A percentile compares a stretch with the other conserved stretches of the same genome.
phyloP scores from a whole-genome alignment of 768 basidiomycete genomes.

The Pisolithus marmoratus region DNA sequence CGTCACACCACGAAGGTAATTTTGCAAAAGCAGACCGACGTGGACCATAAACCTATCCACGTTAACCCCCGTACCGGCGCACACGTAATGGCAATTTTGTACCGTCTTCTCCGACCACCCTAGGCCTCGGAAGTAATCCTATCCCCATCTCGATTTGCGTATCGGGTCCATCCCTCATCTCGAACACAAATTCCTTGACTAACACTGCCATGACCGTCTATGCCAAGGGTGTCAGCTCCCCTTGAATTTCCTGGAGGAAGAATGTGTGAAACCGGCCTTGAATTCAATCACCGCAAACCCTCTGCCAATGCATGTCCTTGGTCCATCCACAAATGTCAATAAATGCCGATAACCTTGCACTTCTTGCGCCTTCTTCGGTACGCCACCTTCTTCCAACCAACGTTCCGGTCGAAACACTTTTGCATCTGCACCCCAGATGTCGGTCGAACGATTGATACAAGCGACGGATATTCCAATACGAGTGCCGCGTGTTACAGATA shows the following conservation, averaged over 20 bases:
- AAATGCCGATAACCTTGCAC: slow-evolving; percentile 36
- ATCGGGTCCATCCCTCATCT: neutral
- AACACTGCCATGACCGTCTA: no score
- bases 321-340: slow-evolving; percentile 41
- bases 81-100: neutral
- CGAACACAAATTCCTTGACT: neutral
- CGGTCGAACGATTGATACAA: slow-evolving; percentile 43
- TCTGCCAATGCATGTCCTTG: slow-evolving; percentile 38
- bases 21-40: no score
- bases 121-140: neutral
- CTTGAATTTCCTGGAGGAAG: no score
- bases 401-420: slow-evolving; percentile 57
- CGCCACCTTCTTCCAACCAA: slow-evolving; percentile 41
- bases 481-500: slow-evolving; percentile 47
- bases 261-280: no score
- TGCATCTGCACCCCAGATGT: slow-evolving; percentile 57
- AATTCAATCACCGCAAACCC: no score
- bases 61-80: neutral
- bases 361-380: slow-evolving; percentile 21
- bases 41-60: no score
- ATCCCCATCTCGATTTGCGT: neutral
- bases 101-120: neutral
- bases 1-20: no score
- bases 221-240: no score
- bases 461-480: slow-evolving; percentile 37